phyloP scores from a whole-genome alignment of 75 land plant genomes.

The Sequoiadendron giganteum region DNA sequence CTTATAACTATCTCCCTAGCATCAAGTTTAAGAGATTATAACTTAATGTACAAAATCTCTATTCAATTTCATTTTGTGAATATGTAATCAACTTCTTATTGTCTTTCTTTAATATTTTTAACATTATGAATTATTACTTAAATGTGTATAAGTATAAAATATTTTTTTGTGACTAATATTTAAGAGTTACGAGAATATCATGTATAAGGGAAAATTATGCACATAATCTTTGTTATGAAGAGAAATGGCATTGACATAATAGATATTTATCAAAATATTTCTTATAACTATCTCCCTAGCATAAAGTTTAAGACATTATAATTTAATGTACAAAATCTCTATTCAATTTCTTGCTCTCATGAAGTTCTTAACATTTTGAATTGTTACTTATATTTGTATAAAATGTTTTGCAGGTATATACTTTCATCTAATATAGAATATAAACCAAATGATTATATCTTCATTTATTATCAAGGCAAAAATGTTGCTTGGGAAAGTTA shows the following conservation, averaged over 20 bases:
- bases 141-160: neutral
- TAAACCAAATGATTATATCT: neutral
- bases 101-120: neutral
- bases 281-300: too few species aligned
- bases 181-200: neutral
- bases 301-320: too few species aligned
- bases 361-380: neutral
- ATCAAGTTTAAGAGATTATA: too few species aligned
- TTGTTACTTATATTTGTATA: neutral
- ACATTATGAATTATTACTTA: neutral
- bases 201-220: too few species aligned
- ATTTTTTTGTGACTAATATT: neutral
- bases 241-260: too few species aligned
- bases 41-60: too few species aligned
- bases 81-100: neutral
- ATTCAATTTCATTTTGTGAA: neutral
- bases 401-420: neutral
- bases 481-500: conserved; percentile 99
- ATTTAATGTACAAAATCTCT: too few species aligned
- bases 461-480: conserved; percentile 56
- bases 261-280: too few species aligned
- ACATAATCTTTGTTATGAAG: too few species aligned
- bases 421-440: neutral
- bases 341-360: neutral
- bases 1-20: neutral